Evolutionary conservation across 768 basidiomycete species (phyloP).

Genomic region (Pholiota microspora): DNA sequence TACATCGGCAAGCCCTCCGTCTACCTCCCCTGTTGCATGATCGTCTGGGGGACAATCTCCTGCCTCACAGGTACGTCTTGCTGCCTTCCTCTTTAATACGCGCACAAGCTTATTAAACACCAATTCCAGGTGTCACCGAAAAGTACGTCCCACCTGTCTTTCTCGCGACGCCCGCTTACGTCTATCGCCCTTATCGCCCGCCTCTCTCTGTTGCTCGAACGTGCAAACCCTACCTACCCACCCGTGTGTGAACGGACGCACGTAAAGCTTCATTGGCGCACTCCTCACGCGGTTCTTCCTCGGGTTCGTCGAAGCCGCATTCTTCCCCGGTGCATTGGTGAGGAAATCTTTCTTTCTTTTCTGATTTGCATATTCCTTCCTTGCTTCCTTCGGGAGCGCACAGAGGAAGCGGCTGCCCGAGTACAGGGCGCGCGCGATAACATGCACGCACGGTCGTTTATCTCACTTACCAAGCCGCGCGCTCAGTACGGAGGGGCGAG

Average conservation of each 20-base stretch:
- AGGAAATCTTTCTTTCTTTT: conserved; percentile 10
- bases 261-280: conserved; percentile 59
- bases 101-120: too few relatives aligned
- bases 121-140: conserved; percentile 34
- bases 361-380: not conserved
- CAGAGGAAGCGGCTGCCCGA: not conserved
- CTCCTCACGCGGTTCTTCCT: conserved; percentile 77
- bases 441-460: not conserved
- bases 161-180: not conserved
- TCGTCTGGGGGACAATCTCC: conserved; percentile 68
- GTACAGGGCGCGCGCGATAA: not conserved
- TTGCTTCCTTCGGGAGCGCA: not conserved
- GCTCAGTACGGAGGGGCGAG: not conserved
- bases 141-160: conserved; percentile 26
- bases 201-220: conserved; percentile 2
- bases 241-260: not conserved
- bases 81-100: not conserved
- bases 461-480: not conserved
- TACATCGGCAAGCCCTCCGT: conserved; percentile 64
- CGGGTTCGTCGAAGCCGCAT: conserved; percentile 65
- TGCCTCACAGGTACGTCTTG: conserved; percentile 43
- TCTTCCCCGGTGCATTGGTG: conserved; percentile 61
- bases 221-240: conserved; percentile 6
- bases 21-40: conserved; percentile 67
- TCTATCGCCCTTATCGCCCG: not conserved